phyloP scores from a whole-genome alignment of 345 rosid species.

The Isatis tinctoria region DNA sequence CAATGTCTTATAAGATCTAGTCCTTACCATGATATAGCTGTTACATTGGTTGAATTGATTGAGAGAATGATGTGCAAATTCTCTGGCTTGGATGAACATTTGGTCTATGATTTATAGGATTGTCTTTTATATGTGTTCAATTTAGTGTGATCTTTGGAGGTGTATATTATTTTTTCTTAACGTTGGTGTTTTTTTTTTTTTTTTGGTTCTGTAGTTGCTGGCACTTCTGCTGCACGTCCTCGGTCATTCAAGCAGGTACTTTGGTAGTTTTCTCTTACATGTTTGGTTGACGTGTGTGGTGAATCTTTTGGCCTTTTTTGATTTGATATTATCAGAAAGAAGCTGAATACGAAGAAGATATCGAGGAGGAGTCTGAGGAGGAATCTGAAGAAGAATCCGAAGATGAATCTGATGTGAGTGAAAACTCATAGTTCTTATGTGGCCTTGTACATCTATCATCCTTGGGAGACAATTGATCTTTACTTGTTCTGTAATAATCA shows the following conservation, averaged over 20 bases:
- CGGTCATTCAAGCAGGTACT: conserved; percentile 70
- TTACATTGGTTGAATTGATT: background rate
- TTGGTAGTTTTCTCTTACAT: background rate
- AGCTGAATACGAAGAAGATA: conserved; percentile 44
- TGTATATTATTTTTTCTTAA: background rate
- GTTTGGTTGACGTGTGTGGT: background rate
- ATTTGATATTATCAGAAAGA: conserved; percentile 40
- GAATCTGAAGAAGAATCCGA: conserved; percentile 61
- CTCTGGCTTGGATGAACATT: background rate
- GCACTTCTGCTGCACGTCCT: conserved; percentile 76
- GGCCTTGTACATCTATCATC: background rate
- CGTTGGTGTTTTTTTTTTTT: background rate
- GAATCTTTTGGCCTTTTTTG: background rate
- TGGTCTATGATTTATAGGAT: background rate
- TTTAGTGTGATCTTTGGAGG: background rate
- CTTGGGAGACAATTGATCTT: background rate
- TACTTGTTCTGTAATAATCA: background rate
- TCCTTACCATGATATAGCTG: background rate
- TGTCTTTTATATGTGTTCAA: background rate
- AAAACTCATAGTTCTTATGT: background rate
- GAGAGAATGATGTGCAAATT: background rate
- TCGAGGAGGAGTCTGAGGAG: conserved; percentile 48
- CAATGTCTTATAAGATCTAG: background rate
- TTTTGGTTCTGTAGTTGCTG: conserved; percentile 61
- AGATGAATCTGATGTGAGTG: conserved; percentile 32